Percentiles rank a stretch among this genome's conserved stretches.
phyloP scores from a whole-genome alignment of 129 eudicot species.

The Daucus carota region DH1_v3.0 NC_030389.2:35018001-35018500 shows the following conservation, averaged over 20 bases:
- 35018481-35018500: conserved; percentile 72
- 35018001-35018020: not conserved
- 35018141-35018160: conserved; percentile 44
- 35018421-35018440: conserved; percentile 54
- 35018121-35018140: conserved; percentile 45
- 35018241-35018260: conserved; percentile 1
- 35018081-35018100: conserved; percentile 25
- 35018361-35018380: conserved; percentile 44
- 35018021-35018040: not conserved
- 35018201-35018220: conserved; percentile 64
- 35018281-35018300: conserved; percentile 1
- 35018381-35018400: conserved; percentile 47
- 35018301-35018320: conserved; percentile 5
- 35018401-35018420: conserved; percentile 42
- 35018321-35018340: not conserved
- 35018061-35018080: conserved; percentile 39
- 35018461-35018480: conserved; percentile 62
- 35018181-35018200: conserved; percentile 56
- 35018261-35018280: not conserved
- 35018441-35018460: conserved; percentile 48
- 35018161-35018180: conserved; percentile 54
- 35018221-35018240: not conserved
- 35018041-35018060: not conserved
- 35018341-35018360: conserved; percentile 24
- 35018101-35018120: conserved; percentile 25